Conservation (phyloP, 129 eudicot species). For the Helianthus annuus region HanXRQr2.0-SUNRISE NC_035444.2:11134801-11135300, state of each 20-base stretch:
- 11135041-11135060: slow-evolving; percentile 79
- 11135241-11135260: slow-evolving; percentile 60
- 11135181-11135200: slow-evolving; percentile 60
- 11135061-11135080: slow-evolving; percentile 77
- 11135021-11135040: slow-evolving; percentile 80
- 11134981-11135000: slow-evolving; percentile 73
- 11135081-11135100: slow-evolving; percentile 94
- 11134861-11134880: slow-evolving; percentile 61
- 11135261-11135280: slow-evolving; percentile 43
- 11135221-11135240: slow-evolving; percentile 59
- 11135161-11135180: slow-evolving; percentile 66
- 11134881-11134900: slow-evolving; percentile 73
- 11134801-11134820: slow-evolving; percentile 85
- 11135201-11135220: slow-evolving; percentile 43
- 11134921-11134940: slow-evolving; percentile 54
- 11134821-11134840: slow-evolving; percentile 83
- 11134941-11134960: slow-evolving; percentile 63
- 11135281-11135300: slow-evolving; percentile 56
- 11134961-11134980: slow-evolving; percentile 55
- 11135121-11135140: slow-evolving; percentile 89
- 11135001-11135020: slow-evolving; percentile 73
- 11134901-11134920: slow-evolving; percentile 55
- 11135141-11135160: slow-evolving; percentile 74
- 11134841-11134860: slow-evolving; percentile 68
- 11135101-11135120: slow-evolving; percentile 82